Percentiles rank a stretch among this genome's conserved stretches.
phyloP scores from a whole-genome alignment of 2,329 filamentous ascomycete genomes.

The Paecilomyces sp. region DNA sequence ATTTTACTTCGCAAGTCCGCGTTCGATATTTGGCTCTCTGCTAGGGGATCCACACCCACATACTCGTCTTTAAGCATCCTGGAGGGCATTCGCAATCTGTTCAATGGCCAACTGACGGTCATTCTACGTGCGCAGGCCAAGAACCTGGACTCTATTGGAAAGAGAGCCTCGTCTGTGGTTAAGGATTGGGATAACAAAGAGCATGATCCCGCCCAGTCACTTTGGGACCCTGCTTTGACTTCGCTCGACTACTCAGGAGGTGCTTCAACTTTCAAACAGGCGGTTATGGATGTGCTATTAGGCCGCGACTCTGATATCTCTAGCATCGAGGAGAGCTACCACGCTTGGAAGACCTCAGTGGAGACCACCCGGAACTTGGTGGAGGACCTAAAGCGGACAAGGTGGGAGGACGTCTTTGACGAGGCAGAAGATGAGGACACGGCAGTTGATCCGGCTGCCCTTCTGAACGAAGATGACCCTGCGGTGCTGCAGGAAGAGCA shows the following conservation, averaged over 20 bases:
- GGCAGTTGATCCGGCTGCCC: conserved; percentile 22
- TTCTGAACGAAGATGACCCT: conserved; percentile 68
- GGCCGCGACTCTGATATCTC: conserved; percentile 64
- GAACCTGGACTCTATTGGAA: conserved; percentile 59
- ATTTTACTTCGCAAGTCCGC: conserved; percentile 63
- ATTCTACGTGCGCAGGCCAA: conserved; percentile 58
- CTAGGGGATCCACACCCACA: conserved; percentile 52
- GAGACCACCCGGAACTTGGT: conserved; percentile 37
- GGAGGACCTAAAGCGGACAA: conserved; percentile 25
- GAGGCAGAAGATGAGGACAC: conserved; percentile 33
- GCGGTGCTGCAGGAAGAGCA: conserved; percentile 54
- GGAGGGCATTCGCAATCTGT: conserved; percentile 57
- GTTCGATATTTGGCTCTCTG: conserved; percentile 67
- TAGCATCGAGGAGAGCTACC: conserved; percentile 56
- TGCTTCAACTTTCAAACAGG: conserved; percentile 60
- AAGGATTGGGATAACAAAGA: conserved; percentile 52
- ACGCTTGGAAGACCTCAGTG: conserved; percentile 68
- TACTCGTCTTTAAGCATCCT: conserved; percentile 56
- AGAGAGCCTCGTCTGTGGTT: conserved; percentile 56
- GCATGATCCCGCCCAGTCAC: conserved; percentile 44
- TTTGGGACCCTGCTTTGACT: conserved; percentile 63
- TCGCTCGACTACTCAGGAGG: conserved; percentile 60
- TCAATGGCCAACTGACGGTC: conserved; percentile 60
- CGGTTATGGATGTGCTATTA: conserved; percentile 61
- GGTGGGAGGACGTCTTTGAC: conserved; percentile 32